Evolutionary conservation across 2,329 filamentous ascomycete species (phyloP), one percentile per base, ranked within the genome.

Genomic region (Alternaria ethzedia): DNA sequence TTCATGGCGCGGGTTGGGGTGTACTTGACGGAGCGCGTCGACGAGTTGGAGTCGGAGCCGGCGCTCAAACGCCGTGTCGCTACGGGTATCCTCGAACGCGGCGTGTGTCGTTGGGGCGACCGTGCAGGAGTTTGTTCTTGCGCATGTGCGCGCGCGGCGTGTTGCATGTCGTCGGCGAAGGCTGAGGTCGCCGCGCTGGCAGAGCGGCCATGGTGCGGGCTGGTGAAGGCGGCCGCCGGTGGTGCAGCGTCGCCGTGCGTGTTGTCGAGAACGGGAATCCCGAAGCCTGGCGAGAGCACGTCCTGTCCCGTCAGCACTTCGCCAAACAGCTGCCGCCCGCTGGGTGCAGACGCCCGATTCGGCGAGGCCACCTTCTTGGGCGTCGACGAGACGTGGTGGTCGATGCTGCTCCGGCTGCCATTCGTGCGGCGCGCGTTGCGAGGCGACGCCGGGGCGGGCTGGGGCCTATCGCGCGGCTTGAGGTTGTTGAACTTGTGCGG

Each of bases 401-500:
- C 72, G 41, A 73, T 54, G 59, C 73, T 77, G 54, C 67, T 67
- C 45, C 72, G 67, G 54, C 64, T 68, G 58, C 73, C 74, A 44
- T 75, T 73, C 15, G 73, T 65, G 25, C 72, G 67, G 47, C 76
- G 73, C 21, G 66, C 57, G 43, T 59, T 68, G 9, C 73, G 69
- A 45, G 77, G 73, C 10, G 75, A 67, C 7, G 73, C 54, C 8
- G 77, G 77, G 23, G 77, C 75, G 25, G 76, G 74, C 66, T 79
- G 78, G 4, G 77, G 75, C n/a, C 76, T 59, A 36, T 79, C 77
- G 41, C 78, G 69, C 7, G 73, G 72, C 65, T 78, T 79, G 47
- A 79, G 67, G 50, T 79, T 75, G 67, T 72, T 77, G 72, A 79
- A 79, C 60, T 75, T 77, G 67, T 79, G 74, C 21, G 72, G 46